phyloP scores from a whole-genome alignment of 139 green algal genomes.

The Chlorella sp. region DNA sequence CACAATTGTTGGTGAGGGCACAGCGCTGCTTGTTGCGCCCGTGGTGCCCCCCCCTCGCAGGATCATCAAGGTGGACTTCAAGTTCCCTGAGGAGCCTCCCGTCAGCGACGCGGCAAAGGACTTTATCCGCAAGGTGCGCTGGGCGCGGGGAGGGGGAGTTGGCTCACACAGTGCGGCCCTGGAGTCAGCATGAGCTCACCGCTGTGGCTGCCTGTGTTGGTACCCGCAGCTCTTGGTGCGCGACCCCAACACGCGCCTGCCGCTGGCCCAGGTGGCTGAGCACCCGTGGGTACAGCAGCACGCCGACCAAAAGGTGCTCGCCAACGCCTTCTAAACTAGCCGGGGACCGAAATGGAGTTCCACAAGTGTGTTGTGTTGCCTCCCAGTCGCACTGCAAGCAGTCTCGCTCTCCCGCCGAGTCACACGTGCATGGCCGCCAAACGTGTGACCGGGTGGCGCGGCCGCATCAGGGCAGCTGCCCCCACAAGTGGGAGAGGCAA shows the following conservation, averaged over 20 bases:
- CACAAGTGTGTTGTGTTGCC: too few species aligned
- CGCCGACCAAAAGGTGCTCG: constrained; percentile 24
- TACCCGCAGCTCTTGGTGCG: constrained; percentile 9
- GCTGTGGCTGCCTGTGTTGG: background rate
- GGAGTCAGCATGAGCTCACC: background rate
- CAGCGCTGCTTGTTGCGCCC: too few species aligned
- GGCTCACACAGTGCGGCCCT: background rate
- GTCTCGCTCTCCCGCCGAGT: background rate
- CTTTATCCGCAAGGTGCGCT: constrained; percentile 55
- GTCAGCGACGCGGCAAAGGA: constrained; percentile 70
- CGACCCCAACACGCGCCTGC: constrained; percentile 61
- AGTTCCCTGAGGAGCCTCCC: constrained; percentile 60
- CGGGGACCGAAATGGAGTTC: background rate
- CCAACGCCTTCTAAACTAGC: background rate
- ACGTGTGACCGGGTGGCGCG: too few species aligned
- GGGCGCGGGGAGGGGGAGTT: background rate
- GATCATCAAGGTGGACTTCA: constrained; percentile 88
- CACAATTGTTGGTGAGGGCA: background rate
- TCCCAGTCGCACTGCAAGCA: too few species aligned
- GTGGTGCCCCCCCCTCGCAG: background rate
- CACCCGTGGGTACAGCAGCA: constrained; percentile 84
- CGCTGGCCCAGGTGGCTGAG: constrained; percentile 59
- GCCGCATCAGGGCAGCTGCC: too few species aligned
- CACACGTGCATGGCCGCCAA: too few species aligned
- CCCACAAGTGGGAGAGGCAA: too few species aligned